Evolutionary conservation across 768 basidiomycete genomes (phyloP), one percentile per base, ranked within the genome.

Genomic region (Filobasidium floriforme): DNA sequence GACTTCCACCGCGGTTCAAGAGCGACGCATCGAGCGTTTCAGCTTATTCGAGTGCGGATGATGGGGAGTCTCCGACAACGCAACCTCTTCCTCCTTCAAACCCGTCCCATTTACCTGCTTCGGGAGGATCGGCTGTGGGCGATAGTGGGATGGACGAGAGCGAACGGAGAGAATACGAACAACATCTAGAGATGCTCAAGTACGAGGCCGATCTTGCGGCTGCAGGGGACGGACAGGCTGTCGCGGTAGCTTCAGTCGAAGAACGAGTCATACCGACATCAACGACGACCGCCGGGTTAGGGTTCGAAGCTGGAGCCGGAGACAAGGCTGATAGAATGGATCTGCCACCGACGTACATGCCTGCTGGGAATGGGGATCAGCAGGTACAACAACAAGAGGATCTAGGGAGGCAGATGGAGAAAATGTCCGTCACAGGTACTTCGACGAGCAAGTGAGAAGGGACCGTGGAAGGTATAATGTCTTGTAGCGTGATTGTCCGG

Each of bases 1-100:
- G 59, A 26, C 32, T 66, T 15, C 65, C 65, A 14, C 19, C 59
- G n/a, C 14, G 65, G n/a, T 24, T n/a, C 12, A 46, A 29, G 51
- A 51, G 43, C 43, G 24, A 57, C n/a, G 29, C 29, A 26, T 57
- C 54, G 4, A 57, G 54, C 54, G 54, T 24, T 26, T 57, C 54
- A 4, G 54, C 22, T 15, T 57, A 57, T 57, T 57, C 54, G 12
- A 24, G 24, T 7, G 24, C 54, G 29, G 54, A 24, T 2, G 29
- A 32, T 24, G 24, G 15, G 26, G 54, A 57, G 24, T 2, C 2
- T 22, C 7, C 24, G 15, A 26, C 14, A 5, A 57, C 19, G 15
- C 54, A 6, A 7, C 15, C 54, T 15, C 18, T n/a, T 26, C 54
- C 22, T 26, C 54, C 22, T 32, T 4, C 15, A 26, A 7, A 15